These are phyloP conservation scores for Closterium sp. DNA, from an alignment of 139 green algal genomes.

Conservation along the genomic window DNA sequence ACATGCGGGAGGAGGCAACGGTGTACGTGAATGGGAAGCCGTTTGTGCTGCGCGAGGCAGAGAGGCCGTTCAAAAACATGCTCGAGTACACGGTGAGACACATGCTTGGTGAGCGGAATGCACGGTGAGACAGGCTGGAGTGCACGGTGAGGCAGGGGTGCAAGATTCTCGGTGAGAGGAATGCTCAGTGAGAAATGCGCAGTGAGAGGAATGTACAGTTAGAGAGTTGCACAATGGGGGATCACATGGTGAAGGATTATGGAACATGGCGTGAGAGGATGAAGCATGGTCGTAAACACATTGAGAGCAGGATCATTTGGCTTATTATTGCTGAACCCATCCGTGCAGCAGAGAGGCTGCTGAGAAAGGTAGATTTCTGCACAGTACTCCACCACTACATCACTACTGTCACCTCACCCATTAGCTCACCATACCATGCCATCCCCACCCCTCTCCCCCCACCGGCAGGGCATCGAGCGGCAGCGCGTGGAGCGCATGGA, in stretches of 20 bases:
- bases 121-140: background rate
- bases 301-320: background rate
- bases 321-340: background rate
- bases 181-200: no score
- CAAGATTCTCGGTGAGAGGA: background rate
- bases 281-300: background rate
- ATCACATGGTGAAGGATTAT: no score
- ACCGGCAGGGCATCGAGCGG: constrained; percentile 74
- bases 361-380: no score
- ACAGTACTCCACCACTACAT: no score
- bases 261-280: no score
- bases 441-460: no score
- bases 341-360: no score
- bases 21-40: constrained; percentile 91
- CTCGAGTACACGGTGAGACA: constrained; percentile 74
- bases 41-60: constrained; percentile 88
- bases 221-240: no score
- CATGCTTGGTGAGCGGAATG: background rate
- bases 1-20: constrained; percentile 93
- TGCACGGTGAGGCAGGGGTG: background rate
- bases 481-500: constrained; percentile 87
- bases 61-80: constrained; percentile 89
- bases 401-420: no score
- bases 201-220: no score
- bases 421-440: no score